Base-by-base conservation (phyloP, 1,284 basidiomycete genomes). In the Ceratobasidium sp. region DNA sequence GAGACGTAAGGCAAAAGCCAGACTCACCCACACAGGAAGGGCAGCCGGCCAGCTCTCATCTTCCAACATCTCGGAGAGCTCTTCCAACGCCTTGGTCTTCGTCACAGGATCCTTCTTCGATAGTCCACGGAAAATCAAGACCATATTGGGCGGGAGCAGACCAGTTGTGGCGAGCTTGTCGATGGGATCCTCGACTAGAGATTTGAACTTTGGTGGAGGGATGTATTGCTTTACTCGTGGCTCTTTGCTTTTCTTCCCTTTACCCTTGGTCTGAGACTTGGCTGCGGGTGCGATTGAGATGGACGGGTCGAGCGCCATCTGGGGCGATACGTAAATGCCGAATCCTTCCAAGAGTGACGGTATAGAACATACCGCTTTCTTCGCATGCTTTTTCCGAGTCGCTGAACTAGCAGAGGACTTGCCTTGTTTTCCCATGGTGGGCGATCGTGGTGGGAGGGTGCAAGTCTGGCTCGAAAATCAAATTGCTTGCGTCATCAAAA, bases 51-150 rank as follows among this genome's bases (percentile, higher is more conserved):
- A 88, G 81, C 60, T 86, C 78, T 87, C 84, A 37, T 87, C 85
- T 61, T 84, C 84, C n/a, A 75, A 49, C 49, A 65, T 54, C 17
- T 28, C 37, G 33, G 20, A n/a, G 31, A 99, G 84, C 76, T 97
- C 96, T 81, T 99, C 97, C 77, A 99, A 84, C 0, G 95, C 96
- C 80, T 94, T 91, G 20, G 89, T 86, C 82, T 96, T 92, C 0
- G 97, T 99, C 54, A 95, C 89, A 23, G 90, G 89, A 79, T 98
- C 96, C 86, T 98, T 98, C 88, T 99, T 99, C 39, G 90, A 91
- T 58, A 99, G 86, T 74, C 91, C 90, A 67, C 95, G 86, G 64
- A 99, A 87, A 0, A 96, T 88, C 28, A 99, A 90, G 17, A 97
- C 88, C 23, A 99, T 87, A 63, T 97, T 95, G 0, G 96, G 89